These are phyloP conservation scores for Pseudogymnoascus sp. DNA, from an alignment of 2,329 filamentous ascomycete genomes.

Conservation along the genomic window DNA sequence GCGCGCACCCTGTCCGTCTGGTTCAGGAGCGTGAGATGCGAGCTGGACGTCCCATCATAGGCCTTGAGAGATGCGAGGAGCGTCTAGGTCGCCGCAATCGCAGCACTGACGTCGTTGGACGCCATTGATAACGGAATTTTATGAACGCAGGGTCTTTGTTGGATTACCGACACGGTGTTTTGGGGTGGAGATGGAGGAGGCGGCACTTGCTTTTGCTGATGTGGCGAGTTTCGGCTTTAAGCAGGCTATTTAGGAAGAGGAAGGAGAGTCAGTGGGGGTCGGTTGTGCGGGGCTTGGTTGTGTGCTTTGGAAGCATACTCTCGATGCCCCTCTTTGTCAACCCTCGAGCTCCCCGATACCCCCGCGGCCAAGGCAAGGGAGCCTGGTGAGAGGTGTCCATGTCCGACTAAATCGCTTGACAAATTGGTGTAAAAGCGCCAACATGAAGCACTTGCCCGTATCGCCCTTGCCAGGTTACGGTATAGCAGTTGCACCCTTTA, in stretches of 20 bases:
- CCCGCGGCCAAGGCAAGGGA: neutral
- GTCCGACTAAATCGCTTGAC: neutral
- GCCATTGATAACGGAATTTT: neutral
- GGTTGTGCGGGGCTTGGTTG: neutral
- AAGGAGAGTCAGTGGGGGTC: neutral
- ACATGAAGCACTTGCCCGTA: neutral
- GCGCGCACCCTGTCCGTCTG: slow-evolving; percentile 15
- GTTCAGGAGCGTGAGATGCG: slow-evolving; percentile 16
- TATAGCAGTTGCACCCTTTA: neutral
- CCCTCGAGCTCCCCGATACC: neutral
- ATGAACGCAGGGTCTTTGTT: slow-evolving; percentile 1
- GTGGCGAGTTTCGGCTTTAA: neutral
- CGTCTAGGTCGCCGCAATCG: slow-evolving; percentile 15
- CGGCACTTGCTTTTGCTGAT: neutral
- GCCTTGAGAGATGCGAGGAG: slow-evolving; percentile 17
- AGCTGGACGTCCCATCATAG: slow-evolving; percentile 15
- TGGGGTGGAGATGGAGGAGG: neutral
- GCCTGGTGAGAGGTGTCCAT: neutral
- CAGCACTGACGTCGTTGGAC: neutral
- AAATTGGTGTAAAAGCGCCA: neutral
- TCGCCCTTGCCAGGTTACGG: neutral
- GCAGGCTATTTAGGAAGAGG: neutral
- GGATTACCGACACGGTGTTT: slow-evolving; percentile 3
- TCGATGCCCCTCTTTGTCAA: neutral
- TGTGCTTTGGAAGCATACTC: neutral